A percentile compares a stretch with the other conserved stretches of the same genome.
Evolutionary conservation across 108 stramenopile species (phyloP).

Genomic region (Thalassiosira profunda): DNA sequence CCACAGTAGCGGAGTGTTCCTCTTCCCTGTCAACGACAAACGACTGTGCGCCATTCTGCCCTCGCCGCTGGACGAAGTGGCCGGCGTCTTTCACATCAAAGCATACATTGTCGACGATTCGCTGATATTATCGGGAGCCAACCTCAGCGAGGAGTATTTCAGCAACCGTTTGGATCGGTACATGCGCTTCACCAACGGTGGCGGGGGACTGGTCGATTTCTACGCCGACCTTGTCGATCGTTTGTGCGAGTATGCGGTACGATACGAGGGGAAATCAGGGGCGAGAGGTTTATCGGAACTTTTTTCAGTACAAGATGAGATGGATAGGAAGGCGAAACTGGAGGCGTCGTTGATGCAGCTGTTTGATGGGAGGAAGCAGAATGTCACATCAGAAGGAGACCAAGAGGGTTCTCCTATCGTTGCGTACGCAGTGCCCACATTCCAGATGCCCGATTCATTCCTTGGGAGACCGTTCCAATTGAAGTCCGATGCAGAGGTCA

Average conservation of each 20-base stretch:
- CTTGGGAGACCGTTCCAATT: conserved; percentile 26
- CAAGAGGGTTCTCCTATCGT: conserved; percentile 24
- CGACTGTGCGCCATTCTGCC: conserved; percentile 56
- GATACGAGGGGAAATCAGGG: conserved; percentile 28
- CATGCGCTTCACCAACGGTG: conserved; percentile 66
- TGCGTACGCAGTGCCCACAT: conserved; percentile 70
- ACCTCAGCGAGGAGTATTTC: conserved; percentile 90
- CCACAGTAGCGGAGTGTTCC: conserved; percentile 36
- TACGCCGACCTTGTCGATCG: conserved; percentile 68
- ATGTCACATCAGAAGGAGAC: neutral
- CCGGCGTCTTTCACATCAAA: conserved; percentile 91
- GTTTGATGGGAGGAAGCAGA: conserved; percentile 15
- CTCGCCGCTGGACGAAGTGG: conserved; percentile 82
- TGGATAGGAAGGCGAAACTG: conserved; percentile 26
- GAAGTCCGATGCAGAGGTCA: conserved; percentile 40
- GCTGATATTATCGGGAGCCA: conserved; percentile 83
- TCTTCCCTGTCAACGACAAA: conserved; percentile 65
- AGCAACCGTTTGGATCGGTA: conserved; percentile 83
- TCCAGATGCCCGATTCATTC: conserved; percentile 60
- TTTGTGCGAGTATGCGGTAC: conserved; percentile 57
- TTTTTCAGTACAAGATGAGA: neutral
- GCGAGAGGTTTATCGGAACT: neutral
- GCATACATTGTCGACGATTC: conserved; percentile 84
- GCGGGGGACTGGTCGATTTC: conserved; percentile 79
- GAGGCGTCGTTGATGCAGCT: conserved; percentile 26